These are phyloP conservation scores for Quercus rubra DNA, from an alignment of 306 rosid species.

Conservation along the genomic window DNA sequence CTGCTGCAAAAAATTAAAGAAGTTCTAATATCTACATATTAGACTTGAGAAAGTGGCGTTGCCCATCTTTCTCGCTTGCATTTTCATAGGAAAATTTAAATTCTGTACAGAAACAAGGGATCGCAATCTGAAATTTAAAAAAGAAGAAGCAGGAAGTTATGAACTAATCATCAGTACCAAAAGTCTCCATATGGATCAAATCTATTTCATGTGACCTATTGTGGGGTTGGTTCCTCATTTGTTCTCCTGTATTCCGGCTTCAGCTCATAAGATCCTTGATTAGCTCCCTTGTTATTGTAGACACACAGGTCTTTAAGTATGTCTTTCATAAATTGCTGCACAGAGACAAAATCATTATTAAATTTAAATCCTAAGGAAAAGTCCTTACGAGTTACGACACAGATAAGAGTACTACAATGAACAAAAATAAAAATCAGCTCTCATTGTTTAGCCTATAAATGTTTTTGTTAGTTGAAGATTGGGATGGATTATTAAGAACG, in stretches of 20 bases:
- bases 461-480: background rate
- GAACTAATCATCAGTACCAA: background rate
- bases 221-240: slow-evolving; percentile 33
- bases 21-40: slow-evolving; percentile 3
- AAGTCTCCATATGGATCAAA: background rate
- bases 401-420: background rate
- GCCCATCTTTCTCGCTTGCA: slow-evolving; percentile 1
- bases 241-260: slow-evolving; percentile 85
- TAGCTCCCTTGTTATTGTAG: slow-evolving; percentile 87
- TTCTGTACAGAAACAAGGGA: background rate
- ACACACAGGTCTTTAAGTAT: slow-evolving; percentile 77
- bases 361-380: slow-evolving; percentile 1
- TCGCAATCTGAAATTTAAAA: background rate
- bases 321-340: slow-evolving; percentile 96
- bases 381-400: background rate
- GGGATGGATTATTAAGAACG: background rate
- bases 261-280: slow-evolving; percentile 90
- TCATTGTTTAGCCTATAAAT: background rate
- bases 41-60: background rate
- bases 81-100: background rate
- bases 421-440: background rate
- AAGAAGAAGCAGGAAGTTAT: background rate
- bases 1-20: background rate
- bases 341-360: slow-evolving; percentile 4
- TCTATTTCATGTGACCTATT: slow-evolving; percentile 18